These are phyloP conservation scores for Spencermartinsiella europaea DNA, from an alignment of 805 yeast species.

Conservation along the genomic window DNA sequence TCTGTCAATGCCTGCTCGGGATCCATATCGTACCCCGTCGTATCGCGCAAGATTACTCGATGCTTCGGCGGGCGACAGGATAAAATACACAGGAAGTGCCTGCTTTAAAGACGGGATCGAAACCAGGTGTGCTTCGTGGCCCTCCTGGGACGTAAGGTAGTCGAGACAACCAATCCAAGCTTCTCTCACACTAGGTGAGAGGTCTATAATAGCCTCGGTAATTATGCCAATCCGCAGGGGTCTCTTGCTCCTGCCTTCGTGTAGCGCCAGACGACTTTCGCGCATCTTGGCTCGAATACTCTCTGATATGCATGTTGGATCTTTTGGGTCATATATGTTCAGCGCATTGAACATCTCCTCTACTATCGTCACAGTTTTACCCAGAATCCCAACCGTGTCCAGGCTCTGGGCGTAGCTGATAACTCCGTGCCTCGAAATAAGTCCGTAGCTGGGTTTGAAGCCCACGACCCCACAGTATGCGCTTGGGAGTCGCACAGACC, in stretches of 20 bases:
- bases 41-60: conserved; percentile 84
- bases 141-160: conserved; percentile 37
- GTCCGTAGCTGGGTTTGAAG: conserved; percentile 90
- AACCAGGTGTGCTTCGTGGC: conserved; percentile 55
- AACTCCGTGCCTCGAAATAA: conserved; percentile 89
- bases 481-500: conserved; percentile 90
- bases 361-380: conserved; percentile 44
- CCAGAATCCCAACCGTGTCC: conserved; percentile 86
- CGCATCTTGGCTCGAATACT: conserved; percentile 3
- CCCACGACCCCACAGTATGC: conserved; percentile 80
- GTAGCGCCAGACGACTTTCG: conserved; percentile 11
- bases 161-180: conserved; percentile 45
- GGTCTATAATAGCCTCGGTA: conserved; percentile 55
- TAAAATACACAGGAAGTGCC: conserved; percentile 77
- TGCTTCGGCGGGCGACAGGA: conserved; percentile 89
- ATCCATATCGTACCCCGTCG: conserved; percentile 88
- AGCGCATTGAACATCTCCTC: conserved; percentile 49
- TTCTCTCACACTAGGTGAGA: conserved; percentile 42
- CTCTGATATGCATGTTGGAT: conserved; percentile 57
- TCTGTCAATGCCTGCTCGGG: conserved; percentile 35
- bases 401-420: conserved; percentile 88
- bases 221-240: conserved; percentile 66
- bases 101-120: conserved; percentile 64
- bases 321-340: conserved; percentile 61
- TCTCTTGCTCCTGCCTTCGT: conserved; percentile 1